These are phyloP conservation scores for Mucor plumbeus DNA, from an alignment of 371 early-diverging fungal genomes.

Conservation along the genomic window DNA sequence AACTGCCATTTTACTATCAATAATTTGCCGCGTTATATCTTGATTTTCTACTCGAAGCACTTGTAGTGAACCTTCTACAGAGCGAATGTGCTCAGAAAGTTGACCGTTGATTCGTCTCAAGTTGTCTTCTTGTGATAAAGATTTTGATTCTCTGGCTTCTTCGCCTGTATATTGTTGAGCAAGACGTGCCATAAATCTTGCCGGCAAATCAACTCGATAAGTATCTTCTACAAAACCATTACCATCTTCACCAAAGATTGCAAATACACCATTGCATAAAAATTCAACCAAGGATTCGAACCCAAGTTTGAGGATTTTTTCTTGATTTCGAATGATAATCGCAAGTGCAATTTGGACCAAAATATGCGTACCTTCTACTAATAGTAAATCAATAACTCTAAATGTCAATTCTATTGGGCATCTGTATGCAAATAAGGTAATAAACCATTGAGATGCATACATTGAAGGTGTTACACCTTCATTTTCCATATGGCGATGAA, in stretches of 20 bases:
- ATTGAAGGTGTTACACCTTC: slow-evolving; percentile 79
- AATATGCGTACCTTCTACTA: slow-evolving; percentile 90
- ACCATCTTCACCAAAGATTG: slow-evolving; percentile 57
- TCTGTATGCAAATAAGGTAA: slow-evolving; percentile 84
- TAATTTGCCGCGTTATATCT: slow-evolving; percentile 61
- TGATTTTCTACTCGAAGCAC: slow-evolving; percentile 72
- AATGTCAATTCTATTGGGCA: slow-evolving; percentile 84
- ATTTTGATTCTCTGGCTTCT: slow-evolving; percentile 44
- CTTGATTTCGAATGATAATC: slow-evolving; percentile 79
- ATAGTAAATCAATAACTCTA: slow-evolving; percentile 88
- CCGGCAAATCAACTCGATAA: slow-evolving; percentile 53
- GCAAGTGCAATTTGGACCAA: slow-evolving; percentile 87
- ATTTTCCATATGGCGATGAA: slow-evolving; percentile 68
- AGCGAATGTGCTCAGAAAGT: slow-evolving; percentile 62
- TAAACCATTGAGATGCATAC: slow-evolving; percentile 86
- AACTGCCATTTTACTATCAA: slow-evolving; percentile 62
- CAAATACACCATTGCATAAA: slow-evolving; percentile 80
- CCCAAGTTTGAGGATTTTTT: slow-evolving; percentile 71
- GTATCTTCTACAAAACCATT: slow-evolving; percentile 39
- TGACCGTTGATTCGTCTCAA: slow-evolving; percentile 75
- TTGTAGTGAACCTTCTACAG: slow-evolving; percentile 65
- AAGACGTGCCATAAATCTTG: slow-evolving; percentile 38
- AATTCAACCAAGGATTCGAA: slow-evolving; percentile 87
- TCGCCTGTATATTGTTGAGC: slow-evolving; percentile 46
- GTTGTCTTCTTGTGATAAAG: slow-evolving; percentile 55